These are phyloP conservation scores for Russula griseocarnosa DNA, from an alignment of 768 basidiomycete species.

Conservation along the genomic window DNA sequence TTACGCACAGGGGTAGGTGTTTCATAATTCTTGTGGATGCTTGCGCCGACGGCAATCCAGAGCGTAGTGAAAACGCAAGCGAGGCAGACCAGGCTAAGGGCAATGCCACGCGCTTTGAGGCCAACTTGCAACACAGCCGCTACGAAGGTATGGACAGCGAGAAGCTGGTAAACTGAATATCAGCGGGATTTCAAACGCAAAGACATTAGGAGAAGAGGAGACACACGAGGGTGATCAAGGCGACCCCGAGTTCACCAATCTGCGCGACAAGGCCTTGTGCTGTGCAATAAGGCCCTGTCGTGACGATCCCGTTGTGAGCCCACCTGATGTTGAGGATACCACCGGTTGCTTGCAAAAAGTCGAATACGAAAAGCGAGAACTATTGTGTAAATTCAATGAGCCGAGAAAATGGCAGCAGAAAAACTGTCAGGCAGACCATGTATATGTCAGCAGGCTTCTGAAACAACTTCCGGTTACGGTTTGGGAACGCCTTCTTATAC, in stretches of 20 bases:
- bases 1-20: slow-evolving; percentile 3
- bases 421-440: slow-evolving; percentile 34
- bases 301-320: slow-evolving; percentile 37
- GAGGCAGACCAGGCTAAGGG: slow-evolving; percentile 22
- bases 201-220: not conserved
- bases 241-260: slow-evolving; percentile 42
- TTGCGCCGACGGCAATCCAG: slow-evolving; percentile 39
- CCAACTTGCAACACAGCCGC: slow-evolving; percentile 37
- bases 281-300: slow-evolving; percentile 37
- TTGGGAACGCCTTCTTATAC: slow-evolving; percentile 3
- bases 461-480: slow-evolving; percentile 30
- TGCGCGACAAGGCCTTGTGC: slow-evolving; percentile 42
- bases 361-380: slow-evolving; percentile 33
- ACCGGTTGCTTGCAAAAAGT: slow-evolving; percentile 40
- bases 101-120: slow-evolving; percentile 32
- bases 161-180: slow-evolving; percentile 31
- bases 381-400: slow-evolving; percentile 27
- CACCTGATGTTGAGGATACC: slow-evolving; percentile 39
- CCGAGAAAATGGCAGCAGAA: not conserved
- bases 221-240: slow-evolving; percentile 42
- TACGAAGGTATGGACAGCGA: slow-evolving; percentile 43
- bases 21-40: slow-evolving; percentile 29
- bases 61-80: slow-evolving; percentile 29
- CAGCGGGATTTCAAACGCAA: not conserved
- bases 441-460: slow-evolving; percentile 41